These are phyloP conservation scores for Candida loeiensis DNA, from an alignment of 805 yeast genomes.

Conservation along the genomic window DNA sequence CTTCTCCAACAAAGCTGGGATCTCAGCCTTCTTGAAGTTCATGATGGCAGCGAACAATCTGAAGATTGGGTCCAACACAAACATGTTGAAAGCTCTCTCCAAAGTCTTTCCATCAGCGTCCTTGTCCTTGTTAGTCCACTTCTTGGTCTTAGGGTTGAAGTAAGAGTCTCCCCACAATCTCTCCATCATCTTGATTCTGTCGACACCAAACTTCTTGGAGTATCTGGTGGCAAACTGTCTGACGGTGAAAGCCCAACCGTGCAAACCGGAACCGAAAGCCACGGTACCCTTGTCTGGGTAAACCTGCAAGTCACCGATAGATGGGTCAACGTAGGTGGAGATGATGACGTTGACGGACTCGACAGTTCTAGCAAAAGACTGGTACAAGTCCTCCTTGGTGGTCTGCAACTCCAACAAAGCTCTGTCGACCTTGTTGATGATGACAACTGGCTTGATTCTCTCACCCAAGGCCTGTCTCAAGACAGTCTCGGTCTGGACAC, in stretches of 20 bases:
- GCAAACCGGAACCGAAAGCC: conserved; percentile 99
- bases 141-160: conserved; percentile 99
- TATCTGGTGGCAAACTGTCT: conserved; percentile 98
- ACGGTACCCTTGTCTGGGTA: conserved; percentile 99
- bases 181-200: conserved; percentile 96
- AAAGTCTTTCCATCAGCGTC: conserved; percentile 93
- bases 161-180: conserved; percentile 99
- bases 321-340: conserved; percentile 88
- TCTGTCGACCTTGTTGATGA: conserved; percentile 99
- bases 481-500: conserved; percentile 99
- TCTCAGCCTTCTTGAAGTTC: conserved; percentile 99
- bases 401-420: conserved; percentile 98
- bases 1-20: conserved; percentile 85
- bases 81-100: conserved; percentile 99
- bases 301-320: conserved; percentile 94
- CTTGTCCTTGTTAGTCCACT: conserved; percentile 95
- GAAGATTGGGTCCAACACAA: conserved; percentile 98
- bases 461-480: conserved; percentile 98
- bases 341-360: conserved; percentile 99
- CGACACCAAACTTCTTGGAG: conserved; percentile 99
- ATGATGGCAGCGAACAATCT: conserved; percentile 94
- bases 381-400: conserved; percentile 98
- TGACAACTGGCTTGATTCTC: conserved; percentile 98
- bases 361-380: conserved; percentile 96
- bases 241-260: conserved; percentile 99